Conservation (phyloP, 148 eudicot genomes). For the Rhododendron ferrugineum region DNA sequence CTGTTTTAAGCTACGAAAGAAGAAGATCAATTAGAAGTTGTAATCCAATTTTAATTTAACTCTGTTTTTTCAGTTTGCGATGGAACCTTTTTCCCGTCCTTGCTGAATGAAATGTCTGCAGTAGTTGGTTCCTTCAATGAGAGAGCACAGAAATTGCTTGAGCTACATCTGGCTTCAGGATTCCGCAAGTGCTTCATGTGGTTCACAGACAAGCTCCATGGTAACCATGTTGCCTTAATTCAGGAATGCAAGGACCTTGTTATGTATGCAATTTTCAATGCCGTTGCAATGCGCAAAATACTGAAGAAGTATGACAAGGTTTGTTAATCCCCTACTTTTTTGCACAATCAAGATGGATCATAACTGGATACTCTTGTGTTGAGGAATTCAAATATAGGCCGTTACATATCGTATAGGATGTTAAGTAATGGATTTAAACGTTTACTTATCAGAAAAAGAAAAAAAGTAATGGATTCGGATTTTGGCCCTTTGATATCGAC, state of each 20-base stretch:
- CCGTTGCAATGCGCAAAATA: conserved; percentile 83
- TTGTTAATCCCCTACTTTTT: not conserved
- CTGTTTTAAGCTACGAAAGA: not conserved
- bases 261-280: conserved; percentile 74
- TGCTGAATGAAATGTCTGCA: conserved; percentile 74
- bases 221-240: conserved; percentile 47
- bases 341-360: not conserved
- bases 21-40: not conserved
- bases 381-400: not conserved
- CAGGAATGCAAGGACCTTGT: conserved; percentile 81
- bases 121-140: conserved; percentile 78
- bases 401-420: not conserved
- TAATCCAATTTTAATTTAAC: not conserved
- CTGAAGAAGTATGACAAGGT: conserved; percentile 96
- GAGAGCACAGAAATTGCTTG: conserved; percentile 73
- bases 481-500: not conserved
- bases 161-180: conserved; percentile 70
- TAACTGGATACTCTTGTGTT: not conserved
- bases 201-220: conserved; percentile 53
- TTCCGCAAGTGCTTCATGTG: conserved; percentile 55
- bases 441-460: too few relatives aligned
- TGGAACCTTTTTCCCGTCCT: conserved; percentile 81
- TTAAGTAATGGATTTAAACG: not conserved
- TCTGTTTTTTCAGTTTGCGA: conserved; percentile 58
- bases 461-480: not conserved